These are phyloP conservation scores for Aspergillus brasiliensis DNA, from an alignment of 2,329 filamentous ascomycete genomes.

Conservation along the genomic window DNA sequence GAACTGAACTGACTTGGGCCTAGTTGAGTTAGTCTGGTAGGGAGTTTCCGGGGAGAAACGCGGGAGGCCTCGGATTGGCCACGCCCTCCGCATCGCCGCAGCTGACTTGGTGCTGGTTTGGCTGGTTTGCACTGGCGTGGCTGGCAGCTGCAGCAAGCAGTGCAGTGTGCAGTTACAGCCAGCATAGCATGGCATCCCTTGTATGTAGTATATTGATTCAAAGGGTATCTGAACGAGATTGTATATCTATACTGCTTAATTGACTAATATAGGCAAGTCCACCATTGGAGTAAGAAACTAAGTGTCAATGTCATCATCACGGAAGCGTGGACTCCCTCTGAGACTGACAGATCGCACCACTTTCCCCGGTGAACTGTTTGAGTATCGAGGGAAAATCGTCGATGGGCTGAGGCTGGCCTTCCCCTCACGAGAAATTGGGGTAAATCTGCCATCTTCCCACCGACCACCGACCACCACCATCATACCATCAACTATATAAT, in stretches of 20 bases:
- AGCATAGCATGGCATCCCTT: too few species aligned
- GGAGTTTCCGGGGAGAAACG: slow-evolving; percentile 22
- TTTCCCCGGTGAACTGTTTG: slow-evolving; percentile 24
- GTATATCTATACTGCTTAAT: not conserved
- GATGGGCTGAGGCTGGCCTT: slow-evolving; percentile 22
- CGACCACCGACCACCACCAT: not conserved
- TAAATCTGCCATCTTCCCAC: slow-evolving; percentile 11
- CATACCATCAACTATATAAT: too few species aligned
- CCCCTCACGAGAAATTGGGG: slow-evolving; percentile 37
- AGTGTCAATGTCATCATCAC: slow-evolving; percentile 4
- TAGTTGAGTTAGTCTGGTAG: slow-evolving; percentile 2
- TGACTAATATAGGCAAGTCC: too few species aligned
- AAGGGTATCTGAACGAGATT: not conserved
- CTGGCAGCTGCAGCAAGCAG: too few species aligned
- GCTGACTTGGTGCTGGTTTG: not conserved
- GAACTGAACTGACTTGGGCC: not conserved
- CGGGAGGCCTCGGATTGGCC: slow-evolving; percentile 13
- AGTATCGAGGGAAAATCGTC: slow-evolving; percentile 8
- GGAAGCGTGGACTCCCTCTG: not conserved
- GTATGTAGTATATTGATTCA: too few species aligned
- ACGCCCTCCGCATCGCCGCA: slow-evolving; percentile 14
- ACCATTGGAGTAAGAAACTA: not conserved
- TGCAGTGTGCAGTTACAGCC: too few species aligned
- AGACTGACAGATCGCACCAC: slow-evolving; percentile 7
- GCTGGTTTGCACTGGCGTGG: not conserved